These are phyloP conservation scores for Lecanosticta acicola DNA, from an alignment of 2,329 filamentous ascomycete genomes.

Conservation along the genomic window DNA sequence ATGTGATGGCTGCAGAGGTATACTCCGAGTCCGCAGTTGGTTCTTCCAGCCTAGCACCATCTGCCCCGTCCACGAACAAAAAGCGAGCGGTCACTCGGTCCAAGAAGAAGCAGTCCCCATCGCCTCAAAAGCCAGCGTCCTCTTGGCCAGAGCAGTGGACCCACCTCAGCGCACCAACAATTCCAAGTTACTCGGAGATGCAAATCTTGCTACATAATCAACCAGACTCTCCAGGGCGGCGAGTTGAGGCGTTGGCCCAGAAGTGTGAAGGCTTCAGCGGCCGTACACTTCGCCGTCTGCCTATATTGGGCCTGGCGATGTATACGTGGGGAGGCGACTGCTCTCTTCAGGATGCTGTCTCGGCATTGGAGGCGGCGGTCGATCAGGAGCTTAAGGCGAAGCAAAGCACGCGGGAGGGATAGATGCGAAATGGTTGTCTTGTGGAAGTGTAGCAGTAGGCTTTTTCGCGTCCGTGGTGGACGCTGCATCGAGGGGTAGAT, in stretches of 20 bases:
- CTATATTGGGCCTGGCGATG: constrained; percentile 38
- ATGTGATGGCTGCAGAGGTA: constrained; percentile 13
- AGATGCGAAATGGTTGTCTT: no score
- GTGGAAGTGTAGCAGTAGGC: no score
- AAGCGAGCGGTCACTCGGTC: not conserved
- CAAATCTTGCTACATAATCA: constrained; percentile 16
- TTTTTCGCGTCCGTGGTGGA: no score
- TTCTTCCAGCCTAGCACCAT: not conserved
- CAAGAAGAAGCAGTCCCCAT: constrained; percentile 3
- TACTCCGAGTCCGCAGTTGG: not conserved
- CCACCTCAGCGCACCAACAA: constrained; percentile 9
- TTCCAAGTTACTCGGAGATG: constrained; percentile 32
- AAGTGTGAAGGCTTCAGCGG: constrained; percentile 38
- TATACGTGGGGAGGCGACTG: constrained; percentile 34
- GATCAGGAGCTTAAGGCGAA: constrained; percentile 29
- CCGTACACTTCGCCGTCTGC: constrained; percentile 38
- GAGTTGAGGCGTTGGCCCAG: constrained; percentile 31
- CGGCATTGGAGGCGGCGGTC: constrained; percentile 35
- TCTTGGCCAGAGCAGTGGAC: constrained; percentile 12
- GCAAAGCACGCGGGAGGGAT: constrained; percentile 3
- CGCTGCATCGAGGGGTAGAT: no score
- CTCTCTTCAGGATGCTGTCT: constrained; percentile 35
- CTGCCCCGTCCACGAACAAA: not conserved
- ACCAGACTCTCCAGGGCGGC: constrained; percentile 23
- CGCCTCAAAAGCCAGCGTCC: not conserved